These are phyloP conservation scores for Lindgomyces ingoldianus DNA, from an alignment of 495 filamentous ascomycete species.

Conservation along the genomic window DNA sequence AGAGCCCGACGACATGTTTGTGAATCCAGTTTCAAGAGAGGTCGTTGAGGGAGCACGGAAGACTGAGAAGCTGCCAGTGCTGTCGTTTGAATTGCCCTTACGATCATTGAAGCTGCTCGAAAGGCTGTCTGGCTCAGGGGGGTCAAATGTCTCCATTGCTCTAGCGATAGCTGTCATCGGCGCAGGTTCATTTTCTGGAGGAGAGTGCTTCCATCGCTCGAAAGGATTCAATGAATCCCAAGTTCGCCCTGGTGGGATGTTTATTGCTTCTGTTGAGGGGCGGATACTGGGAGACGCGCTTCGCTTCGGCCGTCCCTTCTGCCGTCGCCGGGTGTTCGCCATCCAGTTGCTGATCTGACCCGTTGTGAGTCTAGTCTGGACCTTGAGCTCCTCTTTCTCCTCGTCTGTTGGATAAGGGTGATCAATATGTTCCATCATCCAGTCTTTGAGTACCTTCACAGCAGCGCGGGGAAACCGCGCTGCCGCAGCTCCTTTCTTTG, in stretches of 20 bases:
- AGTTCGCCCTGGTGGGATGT: conserved; percentile 56
- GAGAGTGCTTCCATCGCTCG: conserved; percentile 83
- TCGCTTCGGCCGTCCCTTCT: conserved; percentile 62
- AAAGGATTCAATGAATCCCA: conserved; percentile 57
- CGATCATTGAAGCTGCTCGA: conserved; percentile 43
- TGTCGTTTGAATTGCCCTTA: conserved; percentile 57
- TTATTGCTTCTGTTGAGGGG: conserved; percentile 54
- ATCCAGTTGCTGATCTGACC: conserved; percentile 85
- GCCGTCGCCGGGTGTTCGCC: conserved; percentile 76
- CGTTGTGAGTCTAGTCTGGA: conserved; percentile 70
- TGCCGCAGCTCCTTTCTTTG: conserved; percentile 51
- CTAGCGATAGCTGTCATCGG: conserved; percentile 75
- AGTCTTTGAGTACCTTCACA: conserved; percentile 72
- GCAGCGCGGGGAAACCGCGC: conserved; percentile 71
- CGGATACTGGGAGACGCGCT: conserved; percentile 39
- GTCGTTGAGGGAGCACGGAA: conserved; percentile 70
- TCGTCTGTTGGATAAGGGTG: conserved; percentile 81
- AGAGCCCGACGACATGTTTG: conserved; percentile 53
- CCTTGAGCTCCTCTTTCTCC: conserved; percentile 73
- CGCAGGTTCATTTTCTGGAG: conserved; percentile 85
- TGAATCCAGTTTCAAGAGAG: conserved; percentile 61
- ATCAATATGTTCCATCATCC: conserved; percentile 71
- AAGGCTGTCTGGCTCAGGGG: conserved; percentile 25
- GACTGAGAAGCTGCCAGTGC: conserved; percentile 52
- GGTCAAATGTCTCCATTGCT: conserved; percentile 62